A percentile compares a stretch with the other conserved stretches of the same genome.
Evolutionary conservation across 306 rosid species (phyloP).

Genomic region (Leucaena leucocephala): DNA sequence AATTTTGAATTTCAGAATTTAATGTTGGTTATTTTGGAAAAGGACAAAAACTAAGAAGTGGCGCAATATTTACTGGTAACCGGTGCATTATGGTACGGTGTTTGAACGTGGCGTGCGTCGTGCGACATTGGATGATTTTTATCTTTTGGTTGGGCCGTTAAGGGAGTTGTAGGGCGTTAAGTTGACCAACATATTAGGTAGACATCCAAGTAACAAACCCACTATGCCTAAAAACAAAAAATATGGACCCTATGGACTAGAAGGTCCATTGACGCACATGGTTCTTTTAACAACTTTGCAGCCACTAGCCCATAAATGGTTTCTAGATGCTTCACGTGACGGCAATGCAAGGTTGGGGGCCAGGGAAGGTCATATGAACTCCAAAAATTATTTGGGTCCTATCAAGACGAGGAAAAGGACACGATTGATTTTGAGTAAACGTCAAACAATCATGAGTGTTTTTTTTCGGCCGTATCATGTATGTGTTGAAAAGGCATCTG

Average conservation of each 20-base stretch:
- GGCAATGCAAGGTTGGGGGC: not conserved
- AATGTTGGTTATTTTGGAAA: not conserved
- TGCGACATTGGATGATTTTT: not conserved
- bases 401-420: too few species aligned
- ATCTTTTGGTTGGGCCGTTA: not conserved
- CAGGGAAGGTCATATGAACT: not conserved
- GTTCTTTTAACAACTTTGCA: not conserved
- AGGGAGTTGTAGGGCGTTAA: not conserved
- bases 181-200: not conserved
- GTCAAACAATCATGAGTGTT: too few species aligned
- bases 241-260: not conserved
- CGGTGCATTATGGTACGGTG: slow-evolving; percentile 3
- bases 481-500: too few species aligned
- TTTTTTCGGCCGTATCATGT: too few species aligned
- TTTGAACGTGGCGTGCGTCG: not conserved
- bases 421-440: too few species aligned
- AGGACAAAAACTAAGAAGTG: not conserved
- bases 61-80: not conserved
- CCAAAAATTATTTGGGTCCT: too few species aligned
- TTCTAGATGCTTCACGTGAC: not conserved
- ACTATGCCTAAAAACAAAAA: not conserved
- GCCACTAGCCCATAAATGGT: not conserved
- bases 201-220: not conserved
- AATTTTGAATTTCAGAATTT: not conserved
- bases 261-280: not conserved